Evolutionary conservation across 495 filamentous ascomycete species (phyloP), one percentile per base, ranked within the genome.

Genomic region (Penicillium riverlandense): DNA sequence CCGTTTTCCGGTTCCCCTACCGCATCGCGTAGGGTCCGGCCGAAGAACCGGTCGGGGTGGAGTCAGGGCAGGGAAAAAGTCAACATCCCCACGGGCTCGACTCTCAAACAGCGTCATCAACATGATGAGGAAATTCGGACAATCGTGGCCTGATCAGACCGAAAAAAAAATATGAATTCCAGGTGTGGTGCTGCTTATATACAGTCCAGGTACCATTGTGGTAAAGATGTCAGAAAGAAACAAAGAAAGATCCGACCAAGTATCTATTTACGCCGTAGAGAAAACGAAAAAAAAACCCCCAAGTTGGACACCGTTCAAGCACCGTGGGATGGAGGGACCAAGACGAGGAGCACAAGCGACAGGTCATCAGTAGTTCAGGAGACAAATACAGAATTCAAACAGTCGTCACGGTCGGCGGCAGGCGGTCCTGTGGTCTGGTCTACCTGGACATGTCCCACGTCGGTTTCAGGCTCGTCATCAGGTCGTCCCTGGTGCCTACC

Each of bases 401-500:
- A 40, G 59, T 69, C 65, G 58, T 65, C 57, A 66, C 48, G 49
- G 47, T 22, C 22, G 22, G 22, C 15, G 15, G 15, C 15, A 4
- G 15, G 15, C 15, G 15, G 15, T 1, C 15, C 15, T 16, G 15
- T 3, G 43, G 43, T 50, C 42, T 44, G 38, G 46, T 41, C 46
- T 55, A 66, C 38, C 58, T 57, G 42, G 62, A 54, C 79, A 90
- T 77, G 58, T 78, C 76, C 90, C 88, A 89, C 40, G 72, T 75
- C 40, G 92, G 92, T 66, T 84, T 85, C 63, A 98, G 72, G 50
- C 69, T 78, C 3, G 75, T 58, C 41, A 66, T 58, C 63, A 96
- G 62, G 39, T 91, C 84, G 35, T 85, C 77, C 60, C 76, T 84
- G 2, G 88, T 88, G 43, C 87, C 89, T 39, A 96, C 90, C 34